phyloP scores from a whole-genome alignment of 2,329 filamentous ascomycete species.

The Diaporthe sp. region DNA sequence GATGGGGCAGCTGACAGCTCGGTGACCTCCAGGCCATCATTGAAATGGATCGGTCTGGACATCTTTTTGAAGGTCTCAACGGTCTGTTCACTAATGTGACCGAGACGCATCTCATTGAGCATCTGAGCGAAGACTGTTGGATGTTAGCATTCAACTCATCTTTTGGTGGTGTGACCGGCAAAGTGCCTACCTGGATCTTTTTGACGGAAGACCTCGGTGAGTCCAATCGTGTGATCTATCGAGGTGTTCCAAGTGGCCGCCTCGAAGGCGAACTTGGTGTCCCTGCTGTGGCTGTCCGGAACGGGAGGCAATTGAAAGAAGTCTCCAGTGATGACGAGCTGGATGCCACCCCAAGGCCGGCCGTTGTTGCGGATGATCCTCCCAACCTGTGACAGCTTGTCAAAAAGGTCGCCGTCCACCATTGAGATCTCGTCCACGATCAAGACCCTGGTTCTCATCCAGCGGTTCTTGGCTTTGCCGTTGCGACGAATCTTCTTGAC shows the following conservation, averaged over 20 bases:
- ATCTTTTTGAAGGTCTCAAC: constrained; percentile 82
- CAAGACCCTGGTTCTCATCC: constrained; percentile 88
- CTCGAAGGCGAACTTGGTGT: constrained; percentile 92
- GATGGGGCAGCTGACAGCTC: constrained; percentile 71
- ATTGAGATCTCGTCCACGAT: constrained; percentile 97
- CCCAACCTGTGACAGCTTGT: constrained; percentile 93
- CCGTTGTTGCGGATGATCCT: constrained; percentile 90
- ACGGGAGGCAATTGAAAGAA: constrained; percentile 98
- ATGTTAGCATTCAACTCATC: constrained; percentile 41
- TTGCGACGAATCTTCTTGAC: constrained; percentile 94
- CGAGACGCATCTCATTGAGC: constrained; percentile 98
- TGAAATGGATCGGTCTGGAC: constrained; percentile 76
- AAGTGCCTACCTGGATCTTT: constrained; percentile 75
- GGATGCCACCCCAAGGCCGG: constrained; percentile 93
- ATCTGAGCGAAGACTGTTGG: constrained; percentile 83
- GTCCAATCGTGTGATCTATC: constrained; percentile 93
- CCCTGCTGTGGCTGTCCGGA: constrained; percentile 77
- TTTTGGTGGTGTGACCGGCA: constrained; percentile 21
- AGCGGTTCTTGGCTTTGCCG: constrained; percentile 86
- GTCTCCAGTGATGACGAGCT: constrained; percentile 94
- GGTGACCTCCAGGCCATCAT: constrained; percentile 84
- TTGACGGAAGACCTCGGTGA: constrained; percentile 97
- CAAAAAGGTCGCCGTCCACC: constrained; percentile 97
- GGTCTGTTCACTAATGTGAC: constrained; percentile 81
- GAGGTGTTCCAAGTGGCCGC: constrained; percentile 91